These are phyloP conservation scores for Fusarium buharicum DNA, from an alignment of 2,329 filamentous ascomycete genomes.

Conservation along the genomic window DNA sequence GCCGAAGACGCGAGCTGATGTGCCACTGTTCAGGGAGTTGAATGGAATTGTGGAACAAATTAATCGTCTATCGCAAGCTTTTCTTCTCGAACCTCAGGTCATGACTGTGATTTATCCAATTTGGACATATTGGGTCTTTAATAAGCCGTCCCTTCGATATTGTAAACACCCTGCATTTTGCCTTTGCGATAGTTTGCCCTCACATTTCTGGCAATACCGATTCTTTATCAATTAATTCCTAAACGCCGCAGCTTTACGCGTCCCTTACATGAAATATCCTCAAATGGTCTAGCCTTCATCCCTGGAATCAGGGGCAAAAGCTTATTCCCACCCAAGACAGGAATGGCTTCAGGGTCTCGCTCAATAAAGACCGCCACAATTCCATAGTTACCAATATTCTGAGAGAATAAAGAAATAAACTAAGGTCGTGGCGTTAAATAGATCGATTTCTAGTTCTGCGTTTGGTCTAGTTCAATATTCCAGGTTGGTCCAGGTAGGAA, in stretches of 20 bases:
- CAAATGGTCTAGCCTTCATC: not conserved
- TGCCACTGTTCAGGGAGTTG: slow-evolving; percentile 55
- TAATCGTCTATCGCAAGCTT: no score
- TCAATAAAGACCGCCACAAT: slow-evolving; percentile 24
- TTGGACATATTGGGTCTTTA: no score
- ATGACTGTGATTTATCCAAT: no score
- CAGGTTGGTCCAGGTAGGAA: not conserved
- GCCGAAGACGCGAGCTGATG: not conserved
- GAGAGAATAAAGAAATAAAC: not conserved
- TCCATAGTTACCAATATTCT: slow-evolving; percentile 12
- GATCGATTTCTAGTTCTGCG: slow-evolving; percentile 3
- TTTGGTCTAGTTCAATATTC: slow-evolving; percentile 8
- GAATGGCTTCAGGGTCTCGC: not conserved
- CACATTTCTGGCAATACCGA: not conserved
- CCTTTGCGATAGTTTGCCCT: not conserved
- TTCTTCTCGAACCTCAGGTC: no score
- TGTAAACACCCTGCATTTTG: not conserved
- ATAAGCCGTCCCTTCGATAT: no score
- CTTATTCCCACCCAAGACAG: slow-evolving; percentile 8
- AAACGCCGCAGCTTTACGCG: not conserved
- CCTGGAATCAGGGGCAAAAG: slow-evolving; percentile 31
- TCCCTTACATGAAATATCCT: slow-evolving; percentile 15
- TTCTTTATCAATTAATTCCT: not conserved
- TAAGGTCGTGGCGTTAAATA: slow-evolving; percentile 11
- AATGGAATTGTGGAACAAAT: no score